Evolutionary conservation across 1,139 yeast genomes (phyloP), one percentile per base, ranked within the genome.

Genomic region (Yamadazyma atlantica): DNA sequence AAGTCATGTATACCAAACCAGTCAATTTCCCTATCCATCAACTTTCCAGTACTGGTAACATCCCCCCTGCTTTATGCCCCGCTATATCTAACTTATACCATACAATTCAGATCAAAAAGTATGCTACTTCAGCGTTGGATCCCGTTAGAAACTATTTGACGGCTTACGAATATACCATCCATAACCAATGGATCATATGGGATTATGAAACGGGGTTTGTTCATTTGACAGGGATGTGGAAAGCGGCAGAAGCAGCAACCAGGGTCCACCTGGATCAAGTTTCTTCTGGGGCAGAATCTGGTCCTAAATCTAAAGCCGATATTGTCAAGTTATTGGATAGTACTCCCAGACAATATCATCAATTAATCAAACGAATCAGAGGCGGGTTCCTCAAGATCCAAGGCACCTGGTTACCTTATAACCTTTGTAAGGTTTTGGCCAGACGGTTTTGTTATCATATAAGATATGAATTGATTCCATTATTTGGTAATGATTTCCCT

Each of bases 301-400:
- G 78, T 59, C 82, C 85, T 11, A 86, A 80, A 22, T 14, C 78
- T 35, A 85, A 82, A 60, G 86, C 92, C 12, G 92, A 84, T 60
- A 85, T 86, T 35, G 87, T 82, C 39, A 82, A 81, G 57, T 64
- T 85, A 33, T 66, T 85, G 30, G 94, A 85, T 55, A 78, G 82
- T 37, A 80, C 85, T 21, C 94, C 89, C 4, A 83, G 76, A 51
- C 63, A 75, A 48, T 78, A 76, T 58, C 87, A 82, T 29, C 66
- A 66, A 22, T 76, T 76, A 30, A 78, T 88, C 39, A 78, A 80
- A 49, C 73, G 96, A 35, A 88, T 89, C 15, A 68, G 97, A 39
- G 97, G 97, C 32, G 97, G 97, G 3, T 87, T 82, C 53, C 73
- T 90, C 49, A 89, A 88, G 66, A 87, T 90, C 50, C 97, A 90